Evolutionary conservation across 2,329 filamentous ascomycete species (phyloP).

Genomic region (Xylariaceae sp.): DNA sequence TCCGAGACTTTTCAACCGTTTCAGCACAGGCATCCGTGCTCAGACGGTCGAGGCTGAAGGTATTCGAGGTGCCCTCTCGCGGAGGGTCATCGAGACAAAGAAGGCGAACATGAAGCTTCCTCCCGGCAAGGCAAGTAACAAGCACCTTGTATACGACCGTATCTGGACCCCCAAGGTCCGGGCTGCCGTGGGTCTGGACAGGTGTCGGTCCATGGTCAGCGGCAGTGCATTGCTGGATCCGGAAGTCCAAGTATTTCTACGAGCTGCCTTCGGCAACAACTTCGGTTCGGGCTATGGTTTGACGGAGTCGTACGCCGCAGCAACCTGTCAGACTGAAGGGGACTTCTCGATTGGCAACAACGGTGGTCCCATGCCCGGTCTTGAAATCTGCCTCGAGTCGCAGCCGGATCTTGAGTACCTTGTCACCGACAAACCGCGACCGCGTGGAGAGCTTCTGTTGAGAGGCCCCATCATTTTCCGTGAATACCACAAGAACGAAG

Average conservation of each 20-base stretch:
- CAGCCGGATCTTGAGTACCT: constrained; percentile 94
- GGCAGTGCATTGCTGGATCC: constrained; percentile 91
- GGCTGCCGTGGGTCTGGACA: constrained; percentile 77
- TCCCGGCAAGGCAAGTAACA: constrained; percentile 72
- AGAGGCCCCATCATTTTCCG: constrained; percentile 77
- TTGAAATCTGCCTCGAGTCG: constrained; percentile 78
- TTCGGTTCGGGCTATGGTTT: constrained; percentile 89
- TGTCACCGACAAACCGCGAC: constrained; percentile 80
- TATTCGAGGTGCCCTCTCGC: constrained; percentile 75
- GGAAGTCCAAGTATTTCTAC: constrained; percentile 82
- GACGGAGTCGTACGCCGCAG: constrained; percentile 86
- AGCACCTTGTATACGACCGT: constrained; percentile 74
- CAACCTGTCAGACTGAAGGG: constrained; percentile 63
- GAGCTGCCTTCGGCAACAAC: constrained; percentile 74
- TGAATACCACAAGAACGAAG: constrained; percentile 87
- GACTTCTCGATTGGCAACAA: constrained; percentile 82
- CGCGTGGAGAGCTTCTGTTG: constrained; percentile 85
- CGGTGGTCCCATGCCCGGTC: constrained; percentile 64
- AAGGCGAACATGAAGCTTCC: constrained; percentile 72
- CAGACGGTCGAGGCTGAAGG: constrained; percentile 77
- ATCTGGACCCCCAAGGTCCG: constrained; percentile 90
- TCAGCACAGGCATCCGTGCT: constrained; percentile 77
- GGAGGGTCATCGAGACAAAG: constrained; percentile 78
- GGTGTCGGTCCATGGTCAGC: constrained; percentile 70
- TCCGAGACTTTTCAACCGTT: constrained; percentile 86